Evolutionary conservation across 2,329 filamentous ascomycete genomes (phyloP).

Genomic region (Beauveria australis): DNA sequence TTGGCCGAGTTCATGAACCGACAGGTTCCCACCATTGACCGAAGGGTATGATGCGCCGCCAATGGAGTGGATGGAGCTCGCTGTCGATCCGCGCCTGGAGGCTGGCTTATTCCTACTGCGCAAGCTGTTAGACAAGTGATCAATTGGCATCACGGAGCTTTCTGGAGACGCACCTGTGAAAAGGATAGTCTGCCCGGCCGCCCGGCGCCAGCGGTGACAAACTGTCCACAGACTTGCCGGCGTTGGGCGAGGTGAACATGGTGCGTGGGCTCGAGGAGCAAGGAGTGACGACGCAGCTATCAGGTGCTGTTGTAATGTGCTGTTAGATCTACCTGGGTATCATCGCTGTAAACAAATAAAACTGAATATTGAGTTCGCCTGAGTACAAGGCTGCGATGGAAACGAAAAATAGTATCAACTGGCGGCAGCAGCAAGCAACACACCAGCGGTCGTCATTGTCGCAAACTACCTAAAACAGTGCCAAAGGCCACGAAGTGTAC

Average conservation of each 20-base stretch:
- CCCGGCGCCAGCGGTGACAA: conserved; percentile 45
- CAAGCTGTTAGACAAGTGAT: background rate
- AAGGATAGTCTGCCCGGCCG: conserved; percentile 48
- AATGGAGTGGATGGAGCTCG: conserved; percentile 82
- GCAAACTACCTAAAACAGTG: background rate
- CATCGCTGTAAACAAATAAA: conserved; percentile 31
- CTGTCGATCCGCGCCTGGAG: conserved; percentile 68
- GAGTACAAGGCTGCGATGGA: background rate
- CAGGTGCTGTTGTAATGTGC: conserved; percentile 19
- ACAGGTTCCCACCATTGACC: conserved; percentile 45
- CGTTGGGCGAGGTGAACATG: conserved; percentile 53
- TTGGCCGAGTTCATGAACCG: conserved; percentile 64
- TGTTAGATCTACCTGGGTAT: conserved; percentile 35
- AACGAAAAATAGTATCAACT: conserved; percentile 1
- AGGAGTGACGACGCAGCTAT: conserved; percentile 10
- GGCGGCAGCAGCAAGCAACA: background rate
- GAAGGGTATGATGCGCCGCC: conserved; percentile 73
- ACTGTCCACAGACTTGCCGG: conserved; percentile 59
- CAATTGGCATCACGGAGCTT: background rate
- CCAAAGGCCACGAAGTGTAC: conserved; percentile 8
- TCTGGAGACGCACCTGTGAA: conserved; percentile 42
- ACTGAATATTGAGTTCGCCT: background rate
- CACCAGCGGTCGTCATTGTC: conserved; percentile 9
- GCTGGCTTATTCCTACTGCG: conserved; percentile 18
- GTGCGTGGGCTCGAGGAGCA: conserved; percentile 16